A percentile compares a stretch with the other conserved stretches of the same genome.
Conservation (phyloP, 2,329 filamentous ascomycete genomes). For the Metarhizium rileyi region DNA sequence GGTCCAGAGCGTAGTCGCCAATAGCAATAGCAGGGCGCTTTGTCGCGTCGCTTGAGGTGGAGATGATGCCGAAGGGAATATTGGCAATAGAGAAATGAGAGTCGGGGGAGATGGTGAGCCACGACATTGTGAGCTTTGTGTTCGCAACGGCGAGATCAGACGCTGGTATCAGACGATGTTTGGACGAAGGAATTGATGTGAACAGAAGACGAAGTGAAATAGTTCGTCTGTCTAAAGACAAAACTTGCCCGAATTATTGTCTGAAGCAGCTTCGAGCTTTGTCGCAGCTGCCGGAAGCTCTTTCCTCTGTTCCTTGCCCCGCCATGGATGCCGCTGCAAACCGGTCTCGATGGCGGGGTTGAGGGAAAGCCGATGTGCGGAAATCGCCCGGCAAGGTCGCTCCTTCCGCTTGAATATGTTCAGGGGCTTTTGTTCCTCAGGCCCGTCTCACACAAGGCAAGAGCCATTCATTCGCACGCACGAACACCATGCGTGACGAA, state of each 20-base stretch:
- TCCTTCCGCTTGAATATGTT: background rate
- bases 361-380: background rate
- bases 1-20: constrained; percentile 61
- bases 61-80: constrained; percentile 77
- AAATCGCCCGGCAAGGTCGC: background rate
- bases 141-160: background rate
- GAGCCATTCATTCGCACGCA: no score
- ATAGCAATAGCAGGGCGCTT: constrained; percentile 63
- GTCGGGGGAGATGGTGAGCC: constrained; percentile 16
- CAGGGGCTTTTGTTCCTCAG: no score
- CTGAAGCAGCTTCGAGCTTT: background rate
- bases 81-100: constrained; percentile 62
- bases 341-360: background rate
- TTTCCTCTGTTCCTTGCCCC: constrained; percentile 1
- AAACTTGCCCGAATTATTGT: background rate
- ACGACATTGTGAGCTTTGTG: constrained; percentile 10
- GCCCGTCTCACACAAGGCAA: no score
- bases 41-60: constrained; percentile 42
- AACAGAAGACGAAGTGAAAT: background rate
- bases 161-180: no score
- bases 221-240: background rate
- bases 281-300: background rate
- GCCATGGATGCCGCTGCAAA: constrained; percentile 3
- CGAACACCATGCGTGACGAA: background rate
- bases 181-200: background rate